Conservation (phyloP, 2,329 filamentous ascomycete species). For the Lecanosticta acicola region DNA sequence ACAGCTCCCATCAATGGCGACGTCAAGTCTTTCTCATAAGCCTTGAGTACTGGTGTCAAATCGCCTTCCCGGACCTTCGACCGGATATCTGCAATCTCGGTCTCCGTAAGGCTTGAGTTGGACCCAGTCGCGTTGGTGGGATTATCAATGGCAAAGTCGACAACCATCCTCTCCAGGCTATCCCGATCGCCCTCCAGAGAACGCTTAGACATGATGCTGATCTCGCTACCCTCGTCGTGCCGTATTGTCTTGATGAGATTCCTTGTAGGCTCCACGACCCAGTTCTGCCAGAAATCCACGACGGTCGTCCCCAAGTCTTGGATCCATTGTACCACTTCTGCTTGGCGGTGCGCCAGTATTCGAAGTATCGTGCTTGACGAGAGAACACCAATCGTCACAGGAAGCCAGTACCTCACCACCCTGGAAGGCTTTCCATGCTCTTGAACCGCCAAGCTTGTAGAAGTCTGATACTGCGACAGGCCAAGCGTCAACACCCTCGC, state of each 20-base stretch:
- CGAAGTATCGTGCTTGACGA: constrained; percentile 84
- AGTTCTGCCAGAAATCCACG: constrained; percentile 91
- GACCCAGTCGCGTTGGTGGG: constrained; percentile 54
- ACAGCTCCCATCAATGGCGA: constrained; percentile 77
- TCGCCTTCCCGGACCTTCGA: constrained; percentile 84
- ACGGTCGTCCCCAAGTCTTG: constrained; percentile 70
- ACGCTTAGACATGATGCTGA: constrained; percentile 92
- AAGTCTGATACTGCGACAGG: constrained; percentile 60
- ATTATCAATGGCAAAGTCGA: constrained; percentile 87
- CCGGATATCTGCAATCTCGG: constrained; percentile 68
- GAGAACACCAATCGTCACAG: constrained; percentile 62
- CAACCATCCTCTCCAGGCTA: constrained; percentile 93
- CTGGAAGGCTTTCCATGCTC: constrained; percentile 70
- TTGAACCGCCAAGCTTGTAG: constrained; percentile 52
- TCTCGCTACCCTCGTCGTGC: constrained; percentile 86
- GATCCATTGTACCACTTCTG: constrained; percentile 75
- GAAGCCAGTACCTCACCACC: constrained; percentile 83
- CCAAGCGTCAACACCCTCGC: constrained; percentile 62
- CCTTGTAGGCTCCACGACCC: constrained; percentile 79
- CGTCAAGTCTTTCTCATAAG: constrained; percentile 83
- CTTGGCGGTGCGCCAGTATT: constrained; percentile 66
- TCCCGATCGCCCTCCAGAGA: constrained; percentile 85
- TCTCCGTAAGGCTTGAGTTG: constrained; percentile 50
- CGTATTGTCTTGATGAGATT: constrained; percentile 87
- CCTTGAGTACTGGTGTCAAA: constrained; percentile 81